Base-by-base conservation (phyloP, 805 yeast species). In the Debaryomyces prosopidis region DNA sequence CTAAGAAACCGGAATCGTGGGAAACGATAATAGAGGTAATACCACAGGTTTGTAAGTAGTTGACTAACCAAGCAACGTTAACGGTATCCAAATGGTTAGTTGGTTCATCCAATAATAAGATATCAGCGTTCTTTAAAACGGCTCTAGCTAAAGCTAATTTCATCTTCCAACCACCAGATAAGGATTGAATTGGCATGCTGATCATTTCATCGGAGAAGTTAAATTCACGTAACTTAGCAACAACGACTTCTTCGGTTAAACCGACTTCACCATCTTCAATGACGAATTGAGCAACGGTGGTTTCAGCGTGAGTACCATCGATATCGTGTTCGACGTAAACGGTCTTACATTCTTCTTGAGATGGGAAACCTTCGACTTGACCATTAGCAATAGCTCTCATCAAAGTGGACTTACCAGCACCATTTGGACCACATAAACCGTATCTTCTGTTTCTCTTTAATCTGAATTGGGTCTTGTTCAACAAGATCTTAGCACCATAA, bases 141-240 rank as follows among this genome's bases (percentile, higher is more conserved):
- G 99, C 99, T 80, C 97, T 89, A 64, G 99, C 98, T 68, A 92
- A 84, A 71, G 98, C 98, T 75, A 92, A 85, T 80, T 94, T 94
- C 99, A 92, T 92, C 86, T 94, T 94, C 99, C 99, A 92, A 85
- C 99, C 99, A 86, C 99, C 99, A 69, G 99, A 94, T 63, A 94
- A 83, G 56, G 97, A 88, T 69, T 89, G 84, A 73, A 92, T 92
- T 68, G 97, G 96, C 96, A 87, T 88, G 55, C 67, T 70, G 67
- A 87, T 84, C 97, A 92, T 94, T 69, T 85, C 96, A 49, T 89
- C 92, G 62, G 94, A 65, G 91, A 94, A 94, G 68, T 84, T 83
- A 81, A 94, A 92, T 77, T 90, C 97, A 53, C 73, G 75, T 73
- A 94, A 85, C 73, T 90, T 88, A 55, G 71, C 80, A 58, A 69